Percentiles rank a stretch among this genome's conserved stretches.
These are phyloP conservation scores for Withania somnifera DNA, from an alignment of 305 asterid species.

Conservation along the genomic window DNA sequence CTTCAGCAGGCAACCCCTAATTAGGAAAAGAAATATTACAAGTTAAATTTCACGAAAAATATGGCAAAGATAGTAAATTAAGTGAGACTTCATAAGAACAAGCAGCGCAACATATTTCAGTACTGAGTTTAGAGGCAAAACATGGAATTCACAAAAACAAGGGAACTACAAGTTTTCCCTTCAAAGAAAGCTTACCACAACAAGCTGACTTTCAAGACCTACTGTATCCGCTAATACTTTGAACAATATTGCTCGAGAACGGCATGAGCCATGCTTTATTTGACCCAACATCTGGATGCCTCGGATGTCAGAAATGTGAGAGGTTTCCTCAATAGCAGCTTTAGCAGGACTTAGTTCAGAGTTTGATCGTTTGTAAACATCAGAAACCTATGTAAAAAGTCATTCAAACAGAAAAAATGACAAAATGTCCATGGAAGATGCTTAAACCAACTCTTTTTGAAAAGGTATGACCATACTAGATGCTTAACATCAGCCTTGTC, in stretches of 20 bases:
- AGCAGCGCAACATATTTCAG: background rate
- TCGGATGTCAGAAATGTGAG: constrained; percentile 43
- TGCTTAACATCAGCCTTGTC: background rate
- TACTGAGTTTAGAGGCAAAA: background rate
- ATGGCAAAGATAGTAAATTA: background rate
- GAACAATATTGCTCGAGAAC: constrained; percentile 89
- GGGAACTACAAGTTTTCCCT: background rate
- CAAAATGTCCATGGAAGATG: background rate
- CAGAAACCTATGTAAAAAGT: constrained; percentile 57
- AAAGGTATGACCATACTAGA: background rate
- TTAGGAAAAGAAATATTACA: constrained; percentile 4
- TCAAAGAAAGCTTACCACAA: constrained; percentile 59
- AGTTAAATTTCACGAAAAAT: background rate
- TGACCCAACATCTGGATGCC: constrained; percentile 92
- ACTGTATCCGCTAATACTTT: constrained; percentile 98
- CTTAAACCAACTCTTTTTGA: background rate
- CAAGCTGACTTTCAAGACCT: constrained; percentile 84
- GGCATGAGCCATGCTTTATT: constrained; percentile 88
- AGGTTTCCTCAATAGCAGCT: constrained; percentile 50
- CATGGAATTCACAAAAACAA: background rate
- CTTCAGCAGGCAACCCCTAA: constrained; percentile 96
- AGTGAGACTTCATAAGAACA: background rate
- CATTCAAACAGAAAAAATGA: background rate
- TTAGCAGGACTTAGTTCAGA: constrained; percentile 71
- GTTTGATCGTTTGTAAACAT: constrained; percentile 74